phyloP scores from a whole-genome alignment of 768 basidiomycete species.

The Lactifluus hygrophoroides region DNA sequence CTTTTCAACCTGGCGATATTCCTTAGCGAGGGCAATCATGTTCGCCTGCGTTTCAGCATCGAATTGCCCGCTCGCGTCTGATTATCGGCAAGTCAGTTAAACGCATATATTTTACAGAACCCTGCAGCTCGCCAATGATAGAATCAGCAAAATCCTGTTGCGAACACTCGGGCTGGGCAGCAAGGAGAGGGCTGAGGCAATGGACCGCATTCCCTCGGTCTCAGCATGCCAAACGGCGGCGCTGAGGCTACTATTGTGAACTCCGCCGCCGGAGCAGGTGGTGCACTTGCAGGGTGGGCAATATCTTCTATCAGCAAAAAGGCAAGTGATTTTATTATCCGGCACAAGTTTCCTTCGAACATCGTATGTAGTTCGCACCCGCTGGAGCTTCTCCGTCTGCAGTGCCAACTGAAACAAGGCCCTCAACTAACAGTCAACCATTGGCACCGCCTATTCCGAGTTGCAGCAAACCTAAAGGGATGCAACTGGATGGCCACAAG shows the following conservation, averaged over 20 bases:
- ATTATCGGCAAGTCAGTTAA: background rate
- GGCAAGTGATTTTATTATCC: too few relatives aligned
- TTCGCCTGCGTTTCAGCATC: constrained; percentile 40
- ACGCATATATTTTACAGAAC: background rate
- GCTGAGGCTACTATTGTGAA: constrained; percentile 54
- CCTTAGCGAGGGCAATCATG: constrained; percentile 44
- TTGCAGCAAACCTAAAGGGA: too few relatives aligned
- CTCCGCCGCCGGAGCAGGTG: constrained; percentile 85
- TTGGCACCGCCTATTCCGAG: too few relatives aligned
- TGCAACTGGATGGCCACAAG: constrained; percentile 64
- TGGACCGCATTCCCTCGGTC: constrained; percentile 17
- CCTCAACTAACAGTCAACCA: too few relatives aligned
- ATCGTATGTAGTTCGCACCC: constrained; percentile 1
- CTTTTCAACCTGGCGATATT: constrained; percentile 50
- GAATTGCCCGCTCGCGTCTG: constrained; percentile 46
- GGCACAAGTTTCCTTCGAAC: constrained; percentile 16
- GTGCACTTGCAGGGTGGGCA: too few relatives aligned
- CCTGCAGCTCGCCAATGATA: constrained; percentile 39
- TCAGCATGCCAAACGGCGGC: constrained; percentile 18
- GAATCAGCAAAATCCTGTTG: constrained; percentile 51
- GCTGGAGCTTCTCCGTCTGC: too few relatives aligned
- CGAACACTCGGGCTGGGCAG: constrained; percentile 43
- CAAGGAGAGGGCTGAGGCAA: constrained; percentile 39
- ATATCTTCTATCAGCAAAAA: too few relatives aligned
- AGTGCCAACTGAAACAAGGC: too few relatives aligned